Percentiles rank a stretch among this genome's conserved stretches.
phyloP scores from a whole-genome alignment of 768 basidiomycete species.

The Mycena crocata region DNA sequence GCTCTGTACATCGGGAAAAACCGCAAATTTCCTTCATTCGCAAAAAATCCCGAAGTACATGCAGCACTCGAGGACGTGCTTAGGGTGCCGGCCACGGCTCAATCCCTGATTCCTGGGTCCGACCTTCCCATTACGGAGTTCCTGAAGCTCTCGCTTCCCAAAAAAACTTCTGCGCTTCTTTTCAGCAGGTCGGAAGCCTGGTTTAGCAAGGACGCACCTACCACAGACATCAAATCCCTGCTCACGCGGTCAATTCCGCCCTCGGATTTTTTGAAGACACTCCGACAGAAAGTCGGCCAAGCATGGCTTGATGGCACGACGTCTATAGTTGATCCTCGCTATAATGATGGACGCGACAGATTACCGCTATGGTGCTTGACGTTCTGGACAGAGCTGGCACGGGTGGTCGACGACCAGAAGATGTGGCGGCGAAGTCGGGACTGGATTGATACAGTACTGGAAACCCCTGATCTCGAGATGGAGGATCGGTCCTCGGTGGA shows the following conservation, averaged over 20 bases:
- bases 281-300: background rate
- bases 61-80: background rate
- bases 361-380: background rate
- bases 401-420: background rate
- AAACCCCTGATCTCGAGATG: background rate
- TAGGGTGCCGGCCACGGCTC: background rate
- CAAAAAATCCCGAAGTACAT: too few relatives aligned
- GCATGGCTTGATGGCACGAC: background rate
- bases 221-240: background rate
- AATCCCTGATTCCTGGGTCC: background rate
- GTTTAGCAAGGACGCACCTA: slow-evolving; percentile 11
- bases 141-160: background rate
- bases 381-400: background rate
- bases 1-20: background rate
- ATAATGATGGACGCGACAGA: slow-evolving; percentile 1
- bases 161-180: background rate
- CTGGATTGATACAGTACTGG: background rate
- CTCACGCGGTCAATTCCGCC: background rate
- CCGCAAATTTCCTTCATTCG: background rate
- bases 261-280: background rate
- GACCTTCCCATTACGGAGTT: background rate
- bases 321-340: background rate
- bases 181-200: background rate
- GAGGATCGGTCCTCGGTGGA: background rate
- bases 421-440: background rate